Percentiles rank a stretch among this genome's conserved stretches.
Conservation (phyloP, 225 moss, liverwort and hornwort species). For the Pseudoscleropodium purum region DNA sequence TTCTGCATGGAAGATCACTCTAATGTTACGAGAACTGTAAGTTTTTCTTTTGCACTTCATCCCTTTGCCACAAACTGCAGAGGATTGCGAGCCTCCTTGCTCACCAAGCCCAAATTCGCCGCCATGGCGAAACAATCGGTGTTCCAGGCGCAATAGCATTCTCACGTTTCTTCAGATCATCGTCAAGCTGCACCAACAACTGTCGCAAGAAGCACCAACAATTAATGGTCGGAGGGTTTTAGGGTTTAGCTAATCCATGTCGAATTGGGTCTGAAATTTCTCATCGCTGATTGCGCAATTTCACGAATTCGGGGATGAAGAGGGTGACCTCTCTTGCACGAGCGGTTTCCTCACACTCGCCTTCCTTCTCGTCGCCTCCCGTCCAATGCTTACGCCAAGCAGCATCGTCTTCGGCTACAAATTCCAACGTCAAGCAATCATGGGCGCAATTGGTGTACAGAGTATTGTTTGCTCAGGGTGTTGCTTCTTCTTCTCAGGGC, state of each 20-base stretch:
- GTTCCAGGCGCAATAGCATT: background rate
- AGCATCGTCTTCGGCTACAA: background rate
- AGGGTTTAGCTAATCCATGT: background rate
- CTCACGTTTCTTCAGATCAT: background rate
- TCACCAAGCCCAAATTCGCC: background rate
- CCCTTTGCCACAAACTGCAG: background rate
- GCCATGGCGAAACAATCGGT: background rate
- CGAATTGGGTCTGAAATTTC: background rate
- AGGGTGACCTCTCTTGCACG: conserved; percentile 14
- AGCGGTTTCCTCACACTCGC: background rate
- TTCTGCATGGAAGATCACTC: background rate
- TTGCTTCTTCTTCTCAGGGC: background rate
- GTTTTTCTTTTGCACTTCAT: background rate
- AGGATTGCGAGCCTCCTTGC: background rate
- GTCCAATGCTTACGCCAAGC: background rate
- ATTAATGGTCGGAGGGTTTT: background rate
- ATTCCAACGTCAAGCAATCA: background rate
- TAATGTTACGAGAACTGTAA: background rate
- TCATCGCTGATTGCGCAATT: background rate
- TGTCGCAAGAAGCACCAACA: background rate
- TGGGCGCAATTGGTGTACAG: conserved; percentile 28
- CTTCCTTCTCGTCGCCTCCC: background rate
- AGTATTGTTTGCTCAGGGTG: conserved; percentile 10
- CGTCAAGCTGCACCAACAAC: background rate
- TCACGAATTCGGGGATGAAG: conserved; percentile 23